Evolutionary conservation across 2,329 filamentous ascomycete species (phyloP).

Genomic region (Raffaelea deltoideospora): DNA sequence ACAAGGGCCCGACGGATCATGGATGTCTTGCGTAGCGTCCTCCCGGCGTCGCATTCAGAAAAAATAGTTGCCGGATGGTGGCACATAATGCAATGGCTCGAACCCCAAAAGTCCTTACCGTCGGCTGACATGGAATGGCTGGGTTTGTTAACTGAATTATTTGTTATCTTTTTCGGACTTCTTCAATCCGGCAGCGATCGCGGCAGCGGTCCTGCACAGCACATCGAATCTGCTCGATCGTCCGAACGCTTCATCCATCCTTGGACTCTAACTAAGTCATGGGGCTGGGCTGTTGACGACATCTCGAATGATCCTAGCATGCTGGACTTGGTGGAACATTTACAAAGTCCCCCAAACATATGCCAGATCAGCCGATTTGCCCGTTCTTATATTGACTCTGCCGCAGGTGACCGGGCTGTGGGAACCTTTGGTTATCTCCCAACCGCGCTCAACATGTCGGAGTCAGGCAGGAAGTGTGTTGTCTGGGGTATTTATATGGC

Average conservation of each 20-base stretch:
- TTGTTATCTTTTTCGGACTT: constrained; percentile 41
- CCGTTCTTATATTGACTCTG: constrained; percentile 48
- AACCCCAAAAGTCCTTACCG: constrained; percentile 11
- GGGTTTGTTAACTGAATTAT: constrained; percentile 45
- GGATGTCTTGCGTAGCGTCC: constrained; percentile 45
- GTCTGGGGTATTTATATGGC: constrained; percentile 56
- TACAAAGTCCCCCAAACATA: no score
- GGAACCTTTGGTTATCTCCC: constrained; percentile 47
- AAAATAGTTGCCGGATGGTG: constrained; percentile 57
- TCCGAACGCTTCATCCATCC: background rate
- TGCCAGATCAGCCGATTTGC: no score
- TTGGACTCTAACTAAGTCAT: constrained; percentile 4
- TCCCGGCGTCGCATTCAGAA: constrained; percentile 42
- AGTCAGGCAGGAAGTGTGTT: constrained; percentile 42
- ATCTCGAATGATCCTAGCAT: no score
- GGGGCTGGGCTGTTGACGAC: constrained; percentile 16
- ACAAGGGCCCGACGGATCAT: constrained; percentile 47
- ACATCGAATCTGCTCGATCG: no score
- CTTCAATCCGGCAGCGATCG: background rate
- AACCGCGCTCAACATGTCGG: constrained; percentile 35
- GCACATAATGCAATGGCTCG: constrained; percentile 57
- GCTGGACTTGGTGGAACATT: no score
- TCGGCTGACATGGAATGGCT: constrained; percentile 52
- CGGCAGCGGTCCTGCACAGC: no score
- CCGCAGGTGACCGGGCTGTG: constrained; percentile 38